Evolutionary conservation across 164 flowering plant species (phyloP).

Genomic region (Magnolia kwangsiensis): DNA sequence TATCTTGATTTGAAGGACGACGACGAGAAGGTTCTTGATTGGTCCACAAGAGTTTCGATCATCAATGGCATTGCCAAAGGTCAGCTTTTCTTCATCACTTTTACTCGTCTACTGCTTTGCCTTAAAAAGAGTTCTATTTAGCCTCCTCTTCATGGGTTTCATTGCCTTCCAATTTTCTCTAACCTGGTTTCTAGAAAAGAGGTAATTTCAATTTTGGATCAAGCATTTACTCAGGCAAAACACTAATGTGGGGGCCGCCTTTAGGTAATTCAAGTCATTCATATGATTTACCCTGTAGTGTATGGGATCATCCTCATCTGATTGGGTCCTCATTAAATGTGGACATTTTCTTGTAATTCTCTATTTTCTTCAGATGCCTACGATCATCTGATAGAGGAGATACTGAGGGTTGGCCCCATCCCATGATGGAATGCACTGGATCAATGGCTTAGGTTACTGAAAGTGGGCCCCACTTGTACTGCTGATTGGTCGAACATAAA

Average conservation of each 20-base stretch:
- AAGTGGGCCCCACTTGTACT: no score
- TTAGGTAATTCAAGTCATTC: not conserved
- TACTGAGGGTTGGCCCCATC: not conserved
- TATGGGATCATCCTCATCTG: not conserved
- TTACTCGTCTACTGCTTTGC: not conserved
- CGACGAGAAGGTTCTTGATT: conserved; percentile 57
- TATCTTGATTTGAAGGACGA: conserved; percentile 62
- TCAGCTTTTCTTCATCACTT: conserved; percentile 21
- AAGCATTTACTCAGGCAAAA: not conserved
- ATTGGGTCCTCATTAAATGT: no score
- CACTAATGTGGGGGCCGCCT: not conserved
- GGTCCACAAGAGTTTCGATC: conserved; percentile 76
- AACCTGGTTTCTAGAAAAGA: no score
- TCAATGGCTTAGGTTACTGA: not conserved
- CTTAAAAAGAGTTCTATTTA: not conserved
- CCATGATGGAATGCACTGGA: not conserved
- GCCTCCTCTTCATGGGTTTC: no score
- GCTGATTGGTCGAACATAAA: no score
- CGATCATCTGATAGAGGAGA: not conserved
- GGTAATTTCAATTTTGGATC: not conserved
- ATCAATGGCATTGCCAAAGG: conserved; percentile 91
- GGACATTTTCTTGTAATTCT: not conserved
- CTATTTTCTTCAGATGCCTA: not conserved
- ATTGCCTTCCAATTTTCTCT: no score
- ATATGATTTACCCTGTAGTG: not conserved